Evolutionary conservation across 768 basidiomycete species (phyloP).

Genomic region (Trichaptum fuscoviolaceum): DNA sequence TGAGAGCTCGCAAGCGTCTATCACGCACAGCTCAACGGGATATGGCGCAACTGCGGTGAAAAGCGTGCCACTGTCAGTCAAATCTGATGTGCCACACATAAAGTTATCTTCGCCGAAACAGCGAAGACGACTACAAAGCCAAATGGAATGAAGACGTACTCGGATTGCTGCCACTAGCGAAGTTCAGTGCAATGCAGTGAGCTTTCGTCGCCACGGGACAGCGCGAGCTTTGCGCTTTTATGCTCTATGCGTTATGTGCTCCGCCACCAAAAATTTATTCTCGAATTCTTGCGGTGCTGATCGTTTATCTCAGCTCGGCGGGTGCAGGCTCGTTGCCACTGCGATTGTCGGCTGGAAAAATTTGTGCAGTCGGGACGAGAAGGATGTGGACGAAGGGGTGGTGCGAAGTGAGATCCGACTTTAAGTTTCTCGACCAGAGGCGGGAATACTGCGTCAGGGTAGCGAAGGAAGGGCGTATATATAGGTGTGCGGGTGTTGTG

Average conservation of each 20-base stretch:
- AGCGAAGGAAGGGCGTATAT: neutral
- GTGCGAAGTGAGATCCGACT: neutral
- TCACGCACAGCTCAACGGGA: neutral
- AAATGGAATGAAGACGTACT: neutral
- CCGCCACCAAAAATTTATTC: neutral
- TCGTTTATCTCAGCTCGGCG: neutral
- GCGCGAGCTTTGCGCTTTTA: neutral
- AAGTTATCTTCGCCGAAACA: neutral
- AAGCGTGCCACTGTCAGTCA: neutral
- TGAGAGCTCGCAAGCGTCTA: conserved; percentile 1
- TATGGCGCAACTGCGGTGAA: neutral
- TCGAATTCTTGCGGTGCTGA: neutral
- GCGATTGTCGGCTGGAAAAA: neutral
- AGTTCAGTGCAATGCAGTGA: neutral
- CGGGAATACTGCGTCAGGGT: neutral
- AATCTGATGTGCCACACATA: neutral
- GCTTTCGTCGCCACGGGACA: neutral
- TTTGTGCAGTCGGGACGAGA: neutral
- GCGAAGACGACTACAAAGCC: neutral
- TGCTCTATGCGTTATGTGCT: neutral
- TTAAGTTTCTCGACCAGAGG: neutral
- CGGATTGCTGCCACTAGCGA: neutral
- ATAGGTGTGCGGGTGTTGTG: neutral
- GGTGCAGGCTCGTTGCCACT: neutral
- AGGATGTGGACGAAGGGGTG: neutral